Evolutionary conservation across 2,329 filamentous ascomycete genomes (phyloP), one percentile per base, ranked within the genome.

Genomic region (Fusarium lateritium): DNA sequence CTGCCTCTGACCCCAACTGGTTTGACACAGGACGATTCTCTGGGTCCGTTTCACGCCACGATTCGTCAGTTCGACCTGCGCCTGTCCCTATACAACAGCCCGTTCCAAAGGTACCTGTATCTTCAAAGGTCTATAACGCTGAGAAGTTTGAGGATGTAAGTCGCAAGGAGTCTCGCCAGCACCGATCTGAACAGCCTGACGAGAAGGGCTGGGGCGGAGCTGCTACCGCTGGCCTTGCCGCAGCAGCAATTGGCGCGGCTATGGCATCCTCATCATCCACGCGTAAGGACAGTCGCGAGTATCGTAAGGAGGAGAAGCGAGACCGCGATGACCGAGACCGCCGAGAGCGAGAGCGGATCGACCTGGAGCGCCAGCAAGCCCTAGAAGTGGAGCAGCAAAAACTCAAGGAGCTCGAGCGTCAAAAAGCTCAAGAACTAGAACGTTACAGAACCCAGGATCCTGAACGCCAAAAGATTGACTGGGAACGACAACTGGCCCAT

Each of bases 11-110:
- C 67, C 88, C 89, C 8, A 83, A 80, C 21, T 83, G 81, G 26
- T 91, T 91, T 70, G 90, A 93, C 67, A 86, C 84, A 49, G 81
- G 79, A 26, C 83, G 84, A 33, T 82, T 80, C 22, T 87, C 88
- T 38, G 75, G 83, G n/a, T 76, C 83, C 15, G 83, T 83, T 17
- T 78, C 78, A 47, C 78, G 77, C 38, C 77, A 80, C 56, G 79
- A 82, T 43, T 74, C 82, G 9, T 76, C 82, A 19, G 76, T 79
- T 17, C 84, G 87, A 42, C 87, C 90, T 7, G 88, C 83, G 7
- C 84, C 88, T 0, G 85, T 94, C 33, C 89, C 90, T 13, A 84
- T 98, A n/a, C 92, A 96, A 76, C 93, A 97, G 73, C 94, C 94
- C 4, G 91, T 94, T 71, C 94, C 94, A 3, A 86, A 93, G 61